A percentile compares a stretch with the other conserved stretches of the same genome.
phyloP scores from a whole-genome alignment of 805 yeast genomes.

The Sugiyamaella marilandica region DNA sequence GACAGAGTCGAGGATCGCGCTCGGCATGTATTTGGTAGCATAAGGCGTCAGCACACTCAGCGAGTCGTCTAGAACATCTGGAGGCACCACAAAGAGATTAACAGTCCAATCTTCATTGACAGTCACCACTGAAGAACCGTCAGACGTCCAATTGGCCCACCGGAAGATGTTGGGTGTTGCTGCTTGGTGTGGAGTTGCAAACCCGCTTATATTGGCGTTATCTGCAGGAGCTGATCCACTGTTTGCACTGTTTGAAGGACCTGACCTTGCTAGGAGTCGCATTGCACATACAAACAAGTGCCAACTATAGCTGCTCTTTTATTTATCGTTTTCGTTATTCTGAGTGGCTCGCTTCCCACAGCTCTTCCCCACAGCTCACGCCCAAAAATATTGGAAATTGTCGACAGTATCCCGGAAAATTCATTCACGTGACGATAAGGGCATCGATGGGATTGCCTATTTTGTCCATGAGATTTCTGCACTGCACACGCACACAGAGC shows the following conservation, averaged over 20 bases:
- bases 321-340: too few relatives aligned
- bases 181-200: too few relatives aligned
- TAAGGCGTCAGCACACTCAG: constrained; percentile 14
- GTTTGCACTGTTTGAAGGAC: not conserved
- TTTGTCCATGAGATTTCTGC: not conserved
- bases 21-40: constrained; percentile 12
- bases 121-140: constrained; percentile 23
- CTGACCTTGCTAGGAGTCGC: not conserved
- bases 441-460: not conserved
- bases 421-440: too few relatives aligned
- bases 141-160: constrained; percentile 22
- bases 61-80: constrained; percentile 14
- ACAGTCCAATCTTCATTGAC: constrained; percentile 20
- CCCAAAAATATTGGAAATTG: too few relatives aligned
- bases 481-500: too few relatives aligned
- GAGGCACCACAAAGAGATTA: constrained; percentile 20
- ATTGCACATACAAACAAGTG: not conserved
- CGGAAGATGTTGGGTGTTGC: constrained; percentile 7
- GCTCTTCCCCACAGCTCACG: too few relatives aligned
- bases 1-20: constrained; percentile 15
- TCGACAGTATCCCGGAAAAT: too few relatives aligned
- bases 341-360: too few relatives aligned
- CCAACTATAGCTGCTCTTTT: too few relatives aligned
- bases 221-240: too few relatives aligned
- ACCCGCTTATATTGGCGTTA: not conserved